These are phyloP conservation scores for Ambrosia trifida DNA, from an alignment of 129 eudicot genomes.

Conservation along the genomic window DNA sequence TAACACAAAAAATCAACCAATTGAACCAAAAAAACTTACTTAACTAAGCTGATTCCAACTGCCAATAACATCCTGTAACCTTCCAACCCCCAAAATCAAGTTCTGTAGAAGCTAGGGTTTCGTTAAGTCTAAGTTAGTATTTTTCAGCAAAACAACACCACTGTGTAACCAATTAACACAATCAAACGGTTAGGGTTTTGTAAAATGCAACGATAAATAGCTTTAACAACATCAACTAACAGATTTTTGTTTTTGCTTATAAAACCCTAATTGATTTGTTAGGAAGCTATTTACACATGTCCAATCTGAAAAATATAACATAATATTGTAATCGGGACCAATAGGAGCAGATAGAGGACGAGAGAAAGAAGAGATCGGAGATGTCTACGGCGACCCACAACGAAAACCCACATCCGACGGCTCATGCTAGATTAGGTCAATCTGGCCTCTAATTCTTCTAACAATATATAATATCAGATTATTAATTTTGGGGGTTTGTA, in stretches of 20 bases:
- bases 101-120: constrained; percentile 42
- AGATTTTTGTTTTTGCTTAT: background rate
- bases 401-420: too few relatives aligned
- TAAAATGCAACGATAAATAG: constrained; percentile 24
- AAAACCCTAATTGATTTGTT: constrained; percentile 41
- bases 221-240: constrained; percentile 44
- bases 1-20: constrained; percentile 3
- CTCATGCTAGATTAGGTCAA: too few relatives aligned
- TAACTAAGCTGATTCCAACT: constrained; percentile 35
- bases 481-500: too few relatives aligned
- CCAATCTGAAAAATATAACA: constrained; percentile 54
- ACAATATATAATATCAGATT: too few relatives aligned
- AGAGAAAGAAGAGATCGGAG: too few relatives aligned
- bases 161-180: constrained; percentile 2
- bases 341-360: too few relatives aligned
- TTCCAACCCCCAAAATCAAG: constrained; percentile 29
- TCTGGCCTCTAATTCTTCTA: too few relatives aligned
- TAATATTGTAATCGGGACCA: background rate
- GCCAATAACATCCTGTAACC: constrained; percentile 28
- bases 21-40: constrained; percentile 30
- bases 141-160: constrained; percentile 21
- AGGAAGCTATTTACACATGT: constrained; percentile 76
- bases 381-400: too few relatives aligned
- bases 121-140: background rate
- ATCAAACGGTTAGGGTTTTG: constrained; percentile 34